Evolutionary conservation across 1,284 basidiomycete genomes (phyloP).

Genomic region (Ustilago loliicola): DNA sequence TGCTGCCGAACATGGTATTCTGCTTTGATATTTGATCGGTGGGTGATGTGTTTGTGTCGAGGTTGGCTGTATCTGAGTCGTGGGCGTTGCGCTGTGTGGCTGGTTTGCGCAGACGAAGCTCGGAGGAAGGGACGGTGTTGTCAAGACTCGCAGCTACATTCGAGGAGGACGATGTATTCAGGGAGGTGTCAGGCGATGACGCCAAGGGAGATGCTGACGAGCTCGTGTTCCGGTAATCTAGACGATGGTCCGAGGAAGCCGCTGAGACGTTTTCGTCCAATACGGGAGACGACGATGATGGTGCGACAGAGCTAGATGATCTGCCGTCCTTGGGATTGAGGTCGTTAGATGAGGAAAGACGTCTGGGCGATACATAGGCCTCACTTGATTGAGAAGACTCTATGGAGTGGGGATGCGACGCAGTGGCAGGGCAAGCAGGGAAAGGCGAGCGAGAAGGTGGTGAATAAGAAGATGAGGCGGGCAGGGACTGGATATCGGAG

Average conservation of each 20-base stretch:
- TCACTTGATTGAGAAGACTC: not conserved
- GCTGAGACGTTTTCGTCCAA: not conserved
- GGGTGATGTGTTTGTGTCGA: not conserved
- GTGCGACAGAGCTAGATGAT: not conserved
- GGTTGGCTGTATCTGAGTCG: not conserved
- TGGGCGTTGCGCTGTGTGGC: not conserved
- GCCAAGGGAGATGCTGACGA: not conserved
- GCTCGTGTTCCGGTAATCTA: not conserved
- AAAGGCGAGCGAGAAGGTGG: not conserved
- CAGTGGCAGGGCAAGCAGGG: not conserved
- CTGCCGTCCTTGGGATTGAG: not conserved
- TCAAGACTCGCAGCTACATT: constrained; percentile 9
- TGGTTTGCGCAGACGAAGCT: constrained; percentile 36
- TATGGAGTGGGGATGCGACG: not conserved
- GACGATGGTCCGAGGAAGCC: not conserved
- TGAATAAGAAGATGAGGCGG: not conserved
- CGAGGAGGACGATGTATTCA: not conserved
- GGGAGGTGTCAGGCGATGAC: constrained; percentile 2
- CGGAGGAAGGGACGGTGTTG: constrained; percentile 1
- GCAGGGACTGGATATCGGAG: constrained; percentile 2
- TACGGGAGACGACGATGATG: not conserved
- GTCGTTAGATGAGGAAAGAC: not conserved
- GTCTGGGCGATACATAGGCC: not conserved
- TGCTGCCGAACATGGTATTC: constrained; percentile 41
- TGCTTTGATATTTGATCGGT: constrained; percentile 1